Base-by-base conservation (phyloP, 1,284 basidiomycete species). In the Neonothopanus nambi region DNA sequence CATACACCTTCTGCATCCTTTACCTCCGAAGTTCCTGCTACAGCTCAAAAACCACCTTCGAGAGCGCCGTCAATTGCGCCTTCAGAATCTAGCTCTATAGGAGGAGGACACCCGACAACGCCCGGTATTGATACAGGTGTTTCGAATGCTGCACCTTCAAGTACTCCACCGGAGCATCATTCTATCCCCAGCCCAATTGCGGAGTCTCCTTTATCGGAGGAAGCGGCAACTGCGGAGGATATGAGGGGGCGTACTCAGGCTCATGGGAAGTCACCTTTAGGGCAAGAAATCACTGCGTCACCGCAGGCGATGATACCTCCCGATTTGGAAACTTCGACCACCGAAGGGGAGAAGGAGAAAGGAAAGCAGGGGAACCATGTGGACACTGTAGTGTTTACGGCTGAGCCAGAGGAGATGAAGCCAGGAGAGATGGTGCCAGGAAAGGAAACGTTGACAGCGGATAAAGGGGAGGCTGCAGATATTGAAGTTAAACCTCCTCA, bases 361-460 rank as follows among this genome's bases (percentile, higher is more conserved):
- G 13, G 11, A 18, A 35, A 30, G 7, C 17, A 30, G 20, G 24
- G 21, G 26, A 23, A 41, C 3, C 24, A 13, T 9, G 36, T 47
- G 51, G 33, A 30, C 51, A 44, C 24, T 36, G 47, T 36, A 18
- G 40, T 36, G 23, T 53, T 57, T n/a, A 53, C 51, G 12, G 51
- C 48, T 9, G 55, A 57, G 42, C 55, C 55, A 12, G 55, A 56
- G 9, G 44, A 52, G 42, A 49, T 53, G 40, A 36, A 33, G 30
- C 26, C 6, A 18, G 12, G 12, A 15, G 17, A 24, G n/a, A n/a
- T n/a, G n/a, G n/a, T n/a, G n/a, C n/a, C n/a, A n/a, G 4, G 24
- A 17, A 38, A 15, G 36, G 5, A 38, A 35, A 40, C 18, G 8
- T n/a, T 15, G 13, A n/a, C 2, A 21, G 9, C 15, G 6, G 24